Evolutionary conservation across 495 filamentous ascomycete species (phyloP), one percentile per base, ranked within the genome.

Genomic region (Aspergillus heteromorphus): DNA sequence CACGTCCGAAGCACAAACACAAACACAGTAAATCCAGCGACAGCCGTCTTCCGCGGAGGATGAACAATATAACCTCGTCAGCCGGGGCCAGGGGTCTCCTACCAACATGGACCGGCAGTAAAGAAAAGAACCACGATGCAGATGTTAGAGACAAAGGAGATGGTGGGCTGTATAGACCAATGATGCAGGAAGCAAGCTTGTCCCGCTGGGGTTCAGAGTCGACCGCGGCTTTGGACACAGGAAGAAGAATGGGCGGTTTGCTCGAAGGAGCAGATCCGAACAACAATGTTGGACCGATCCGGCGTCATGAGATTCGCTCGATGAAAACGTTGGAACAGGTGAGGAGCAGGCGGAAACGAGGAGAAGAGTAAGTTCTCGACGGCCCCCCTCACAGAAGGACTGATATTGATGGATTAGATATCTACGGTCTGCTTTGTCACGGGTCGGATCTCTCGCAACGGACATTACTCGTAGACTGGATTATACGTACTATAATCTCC

Each of bases 401-500:
- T 51, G 21, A 20, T 41, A n/a, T 34, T 20, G 29, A 31, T 34
- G 41, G 43, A 27, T 19, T 42, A 76, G 73, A 40, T 73, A 65
- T 59, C 60, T 78, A 36, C 67, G 63, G 2, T 68, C 62, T 30
- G 65, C 70, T n/a, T 55, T 75, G 18, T 61, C 67, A 7, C 65
- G 68, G 1, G 69, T 75, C 40, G 71, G 73, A 13, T 70, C 69
- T 0, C 65, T 70, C 20, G 74, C 74, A 21, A 81, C 71, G 49
- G 78, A 79, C 31, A 83, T 83, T 3, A 93, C 85, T 17, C 80
- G 82, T 56, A 81, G 81, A 41, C 79, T 97, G n/a, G 89, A 95
- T 63, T 86, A 87, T 59, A 91, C 87, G 0, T 95, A 95, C 72
- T 91, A 92, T 61, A 84, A 86, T 4, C 77, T 97, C 5, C 76